These are phyloP conservation scores for Calendula officinalis DNA, from an alignment of 129 eudicot species.

Conservation along the genomic window DNA sequence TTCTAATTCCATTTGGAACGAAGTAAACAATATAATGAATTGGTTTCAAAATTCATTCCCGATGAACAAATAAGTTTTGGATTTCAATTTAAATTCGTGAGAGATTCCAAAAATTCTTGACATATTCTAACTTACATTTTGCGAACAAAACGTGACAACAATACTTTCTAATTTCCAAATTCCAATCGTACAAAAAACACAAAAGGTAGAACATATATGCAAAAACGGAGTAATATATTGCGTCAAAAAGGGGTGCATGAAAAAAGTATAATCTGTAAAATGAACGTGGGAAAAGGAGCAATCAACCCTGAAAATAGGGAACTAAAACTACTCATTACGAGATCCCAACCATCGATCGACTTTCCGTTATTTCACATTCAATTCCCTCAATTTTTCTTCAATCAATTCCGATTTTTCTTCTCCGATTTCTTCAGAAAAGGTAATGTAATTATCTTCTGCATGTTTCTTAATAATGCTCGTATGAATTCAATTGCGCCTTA, in stretches of 20 bases:
- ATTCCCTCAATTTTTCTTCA: constrained; percentile 1
- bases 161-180: too few relatives aligned
- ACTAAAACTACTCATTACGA: constrained; percentile 7
- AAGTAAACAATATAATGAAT: too few relatives aligned
- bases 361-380: constrained; percentile 9
- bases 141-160: too few relatives aligned
- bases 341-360: constrained; percentile 18
- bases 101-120: too few relatives aligned
- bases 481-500: too few relatives aligned
- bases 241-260: constrained; percentile 23
- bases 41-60: too few relatives aligned
- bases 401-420: constrained; percentile 7
- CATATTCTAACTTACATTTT: too few relatives aligned
- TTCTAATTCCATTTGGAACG: too few relatives aligned
- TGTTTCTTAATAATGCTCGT: not conserved
- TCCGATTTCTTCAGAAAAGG: not conserved
- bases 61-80: too few relatives aligned
- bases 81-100: too few relatives aligned
- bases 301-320: constrained; percentile 28
- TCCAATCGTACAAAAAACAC: too few relatives aligned
- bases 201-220: too few relatives aligned
- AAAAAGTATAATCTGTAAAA: constrained; percentile 16
- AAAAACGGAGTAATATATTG: not conserved
- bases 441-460: not conserved
- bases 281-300: constrained; percentile 26